Evolutionary conservation across 2,329 filamentous ascomycete genomes (phyloP).

Genomic region (Chrysoporthe cubensis): DNA sequence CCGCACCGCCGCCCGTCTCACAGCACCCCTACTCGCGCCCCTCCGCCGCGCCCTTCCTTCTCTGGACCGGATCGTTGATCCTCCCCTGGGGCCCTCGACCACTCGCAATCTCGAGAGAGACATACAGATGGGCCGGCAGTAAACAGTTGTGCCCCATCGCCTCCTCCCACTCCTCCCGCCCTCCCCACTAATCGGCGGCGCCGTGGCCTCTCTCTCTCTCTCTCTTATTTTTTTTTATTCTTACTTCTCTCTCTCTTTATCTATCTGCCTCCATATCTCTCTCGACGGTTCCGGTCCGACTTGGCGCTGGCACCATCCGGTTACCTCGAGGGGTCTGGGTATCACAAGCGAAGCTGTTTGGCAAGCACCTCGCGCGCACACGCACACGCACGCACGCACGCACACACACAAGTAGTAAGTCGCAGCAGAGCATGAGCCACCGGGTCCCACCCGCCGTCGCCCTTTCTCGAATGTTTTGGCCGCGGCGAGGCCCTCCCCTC

Average conservation of each 20-base stretch:
- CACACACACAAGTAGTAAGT: not conserved
- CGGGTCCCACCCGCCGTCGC: not conserved
- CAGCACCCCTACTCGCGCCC: not conserved
- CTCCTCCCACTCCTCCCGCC: not conserved
- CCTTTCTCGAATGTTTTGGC: not conserved
- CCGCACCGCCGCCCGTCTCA: not conserved
- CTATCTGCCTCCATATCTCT: not conserved
- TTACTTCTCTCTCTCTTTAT: not conserved
- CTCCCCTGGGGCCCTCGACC: not conserved
- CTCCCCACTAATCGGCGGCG: not conserved
- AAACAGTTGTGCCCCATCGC: not conserved
- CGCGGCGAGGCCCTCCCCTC: not conserved
- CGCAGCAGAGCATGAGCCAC: not conserved
- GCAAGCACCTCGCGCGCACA: not conserved
- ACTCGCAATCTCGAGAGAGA: not conserved
- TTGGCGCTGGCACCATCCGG: conserved; percentile 7
- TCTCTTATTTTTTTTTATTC: not conserved
- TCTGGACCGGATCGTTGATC: not conserved
- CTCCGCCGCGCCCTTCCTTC: not conserved
- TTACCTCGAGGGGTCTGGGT: not conserved
- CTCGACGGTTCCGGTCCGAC: not conserved
- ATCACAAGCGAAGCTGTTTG: not conserved
- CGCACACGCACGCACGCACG: too few species aligned
- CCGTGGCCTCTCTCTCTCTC: not conserved
- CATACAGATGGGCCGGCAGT: conserved; percentile 11